Percentiles rank a stretch among this genome's conserved stretches.
Conservation (phyloP, 2,329 filamentous ascomycete genomes). For the Neonectria magnoliae region DNA sequence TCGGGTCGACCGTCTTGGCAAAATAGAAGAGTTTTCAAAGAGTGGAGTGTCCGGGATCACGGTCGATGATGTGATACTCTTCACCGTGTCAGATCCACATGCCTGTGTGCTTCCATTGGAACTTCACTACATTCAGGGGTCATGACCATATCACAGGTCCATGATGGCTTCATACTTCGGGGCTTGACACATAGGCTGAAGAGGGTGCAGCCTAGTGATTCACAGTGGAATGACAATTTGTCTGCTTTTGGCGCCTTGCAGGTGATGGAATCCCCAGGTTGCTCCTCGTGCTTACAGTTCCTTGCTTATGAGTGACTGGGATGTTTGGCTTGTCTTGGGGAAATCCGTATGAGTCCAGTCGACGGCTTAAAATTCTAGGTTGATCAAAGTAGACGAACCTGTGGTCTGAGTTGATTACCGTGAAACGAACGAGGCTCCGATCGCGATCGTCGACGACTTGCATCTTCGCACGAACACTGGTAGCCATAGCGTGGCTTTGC, state of each 20-base stretch:
- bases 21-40: slow-evolving; percentile 15
- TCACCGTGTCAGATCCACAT: slow-evolving; percentile 10
- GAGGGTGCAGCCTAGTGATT: not conserved
- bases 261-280: not conserved
- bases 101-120: not conserved
- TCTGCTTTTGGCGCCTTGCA: slow-evolving; percentile 13
- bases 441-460: not conserved
- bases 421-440: not conserved
- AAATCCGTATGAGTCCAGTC: not conserved
- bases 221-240: not conserved
- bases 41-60: slow-evolving; percentile 25
- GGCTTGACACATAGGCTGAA: not conserved
- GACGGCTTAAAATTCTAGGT: not conserved
- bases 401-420: not conserved
- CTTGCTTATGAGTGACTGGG: slow-evolving; percentile 1
- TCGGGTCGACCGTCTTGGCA: slow-evolving; percentile 9
- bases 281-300: not conserved
- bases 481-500: slow-evolving; percentile 14
- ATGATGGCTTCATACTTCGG: not conserved
- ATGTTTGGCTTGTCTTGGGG: not conserved
- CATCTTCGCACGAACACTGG: not conserved
- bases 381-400: not conserved
- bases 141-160: not conserved
- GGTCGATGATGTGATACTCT: slow-evolving; percentile 12
- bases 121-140: not conserved